Conservation (phyloP, 1,139 yeast genomes). For the Diutina mesorugosa region DNA sequence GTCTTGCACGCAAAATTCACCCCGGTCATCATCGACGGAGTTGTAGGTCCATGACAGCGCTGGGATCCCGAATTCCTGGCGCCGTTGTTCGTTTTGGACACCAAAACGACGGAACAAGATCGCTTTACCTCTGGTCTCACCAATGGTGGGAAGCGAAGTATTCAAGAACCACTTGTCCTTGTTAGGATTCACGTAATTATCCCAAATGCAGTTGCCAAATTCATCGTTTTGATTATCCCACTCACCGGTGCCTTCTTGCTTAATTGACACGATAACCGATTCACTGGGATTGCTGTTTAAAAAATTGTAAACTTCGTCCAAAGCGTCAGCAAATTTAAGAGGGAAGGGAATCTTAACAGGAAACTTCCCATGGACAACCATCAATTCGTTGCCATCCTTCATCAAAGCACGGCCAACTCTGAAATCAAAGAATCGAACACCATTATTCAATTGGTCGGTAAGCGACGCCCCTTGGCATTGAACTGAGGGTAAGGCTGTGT, state of each 20-base stretch:
- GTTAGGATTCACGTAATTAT: conserved; percentile 36
- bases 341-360: conserved; percentile 57
- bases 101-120: conserved; percentile 64
- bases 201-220: conserved; percentile 54
- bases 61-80: conserved; percentile 45
- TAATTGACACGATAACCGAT: conserved; percentile 53
- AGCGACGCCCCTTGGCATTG: conserved; percentile 62
- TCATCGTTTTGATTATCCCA: conserved; percentile 57
- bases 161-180: conserved; percentile 52
- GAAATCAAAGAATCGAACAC: conserved; percentile 63
- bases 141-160: conserved; percentile 41
- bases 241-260: conserved; percentile 59
- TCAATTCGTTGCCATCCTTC: conserved; percentile 40
- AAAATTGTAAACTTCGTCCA: conserved; percentile 48
- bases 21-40: conserved; percentile 54
- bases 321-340: conserved; percentile 31
- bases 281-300: conserved; percentile 42
- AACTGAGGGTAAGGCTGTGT: conserved; percentile 65
- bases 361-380: conserved; percentile 65
- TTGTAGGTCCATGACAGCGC: conserved; percentile 62
- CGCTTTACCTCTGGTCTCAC: conserved; percentile 56
- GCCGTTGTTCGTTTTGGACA: conserved; percentile 32
- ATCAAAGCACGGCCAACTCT: conserved; percentile 42
- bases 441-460: conserved; percentile 52
- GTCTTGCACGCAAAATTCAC: conserved; percentile 57